Evolutionary conservation across 2,329 filamentous ascomycete genomes (phyloP), one percentile per base, ranked within the genome.

Genomic region (Fusarium sp.): DNA sequence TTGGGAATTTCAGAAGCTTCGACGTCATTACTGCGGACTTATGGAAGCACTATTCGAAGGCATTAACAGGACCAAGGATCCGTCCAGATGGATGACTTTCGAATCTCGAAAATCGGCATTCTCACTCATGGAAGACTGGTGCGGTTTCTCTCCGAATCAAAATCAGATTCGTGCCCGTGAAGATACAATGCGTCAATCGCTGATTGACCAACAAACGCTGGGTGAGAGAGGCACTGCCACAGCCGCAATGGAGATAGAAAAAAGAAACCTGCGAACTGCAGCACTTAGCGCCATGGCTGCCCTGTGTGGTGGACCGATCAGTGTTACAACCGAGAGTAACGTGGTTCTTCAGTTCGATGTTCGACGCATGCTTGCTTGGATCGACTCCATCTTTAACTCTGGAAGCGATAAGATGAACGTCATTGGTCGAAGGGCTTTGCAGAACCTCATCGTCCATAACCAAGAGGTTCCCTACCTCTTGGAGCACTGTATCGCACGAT

Each of bases 91-190:
- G 95, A 96, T 99, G 88, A 94, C 96, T 0, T 99, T 99, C 74
- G 96, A 99, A 77, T 93, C 94, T 14, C 86, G 96, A 39, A 97
- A 97, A 76, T 97, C 96, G 7, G 92, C 95, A 0, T 99, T 99
- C 75, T 90, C 94, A 1, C 82, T 99, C 46, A 98, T 99, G 94
- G 96, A 99, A 78, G 95, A 98, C 68, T 99, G 96, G 96, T 99
- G 96, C 76, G 96, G 96, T 4, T 97, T 96, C 77, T 97, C 94
- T 9, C 93, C 94, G 0, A 97, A 97, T 67, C 93, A 96, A 75
- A 84, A 82, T 15, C 92, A 96, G 67, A 92, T 97, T 39, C 88
- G 90, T 7, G 89, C 90, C 58, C 86, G 93, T 63, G 94, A 97
- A 78, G 91, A 97, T 64, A 91, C 88, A 34, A 96, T 97, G 90